Conservation (phyloP, 345 rosid genomes). For the Acer campestre region DNA sequence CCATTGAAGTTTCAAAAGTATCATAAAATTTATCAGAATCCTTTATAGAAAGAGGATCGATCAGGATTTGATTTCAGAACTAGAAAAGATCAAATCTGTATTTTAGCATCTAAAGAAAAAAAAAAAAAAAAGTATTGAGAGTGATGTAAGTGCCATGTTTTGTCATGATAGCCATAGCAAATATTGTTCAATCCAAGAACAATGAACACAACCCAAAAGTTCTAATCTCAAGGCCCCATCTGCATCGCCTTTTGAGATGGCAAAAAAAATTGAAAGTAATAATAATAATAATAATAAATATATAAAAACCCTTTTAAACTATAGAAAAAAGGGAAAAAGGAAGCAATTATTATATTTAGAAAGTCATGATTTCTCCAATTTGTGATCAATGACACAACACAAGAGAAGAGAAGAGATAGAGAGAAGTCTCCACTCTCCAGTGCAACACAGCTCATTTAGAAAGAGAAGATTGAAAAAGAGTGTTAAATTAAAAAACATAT, state of each 20-base stretch:
- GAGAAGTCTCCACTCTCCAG: not conserved
- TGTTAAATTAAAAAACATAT: constrained; percentile 11
- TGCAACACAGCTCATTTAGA: constrained; percentile 46
- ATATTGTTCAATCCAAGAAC: not conserved
- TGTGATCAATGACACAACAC: constrained; percentile 4
- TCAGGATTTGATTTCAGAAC: too few species aligned
- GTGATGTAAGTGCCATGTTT: too few species aligned
- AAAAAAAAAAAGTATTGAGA: too few species aligned
- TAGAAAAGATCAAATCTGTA: too few species aligned
- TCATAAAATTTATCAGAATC: too few species aligned
- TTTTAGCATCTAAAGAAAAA: too few species aligned
- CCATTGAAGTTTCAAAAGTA: too few species aligned
- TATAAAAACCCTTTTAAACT: not conserved
- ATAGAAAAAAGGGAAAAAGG: not conserved
- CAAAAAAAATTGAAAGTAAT: not conserved
- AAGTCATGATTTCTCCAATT: constrained; percentile 18
- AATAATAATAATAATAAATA: not conserved
- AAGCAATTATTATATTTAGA: not conserved
- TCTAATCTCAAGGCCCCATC: constrained; percentile 22
- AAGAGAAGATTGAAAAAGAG: not conserved
- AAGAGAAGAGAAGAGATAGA: not conserved
- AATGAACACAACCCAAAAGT: not conserved
- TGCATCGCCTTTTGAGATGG: constrained; percentile 9
- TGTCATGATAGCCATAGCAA: not conserved
- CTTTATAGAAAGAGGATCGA: too few species aligned